phyloP scores from a whole-genome alignment of 345 rosid species.

The Boechera retrofracta region DNA sequence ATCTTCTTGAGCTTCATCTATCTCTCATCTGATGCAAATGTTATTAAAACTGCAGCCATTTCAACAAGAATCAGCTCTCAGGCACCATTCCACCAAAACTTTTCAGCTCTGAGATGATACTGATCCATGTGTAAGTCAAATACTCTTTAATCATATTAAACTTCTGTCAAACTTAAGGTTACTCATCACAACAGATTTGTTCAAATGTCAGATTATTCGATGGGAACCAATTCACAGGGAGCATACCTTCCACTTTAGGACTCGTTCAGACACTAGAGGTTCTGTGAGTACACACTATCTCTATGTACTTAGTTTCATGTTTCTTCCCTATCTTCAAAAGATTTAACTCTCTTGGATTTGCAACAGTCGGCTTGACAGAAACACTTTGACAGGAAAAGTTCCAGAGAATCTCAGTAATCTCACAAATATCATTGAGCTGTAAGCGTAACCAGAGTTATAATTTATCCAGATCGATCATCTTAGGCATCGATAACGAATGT shows the following conservation, averaged over 20 bases:
- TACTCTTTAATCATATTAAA: neutral
- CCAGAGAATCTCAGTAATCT: conserved; percentile 81
- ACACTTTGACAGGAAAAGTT: conserved; percentile 62
- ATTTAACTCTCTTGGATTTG: conserved; percentile 36
- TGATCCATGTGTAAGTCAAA: conserved; percentile 85
- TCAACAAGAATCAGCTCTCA: conserved; percentile 91
- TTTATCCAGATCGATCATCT: neutral
- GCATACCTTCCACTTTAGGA: conserved; percentile 73
- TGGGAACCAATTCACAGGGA: conserved; percentile 71
- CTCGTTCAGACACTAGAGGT: conserved; percentile 84
- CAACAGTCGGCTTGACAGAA: conserved; percentile 96
- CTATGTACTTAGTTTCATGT: neutral
- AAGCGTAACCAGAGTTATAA: conserved; percentile 42
- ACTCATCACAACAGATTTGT: conserved; percentile 22
- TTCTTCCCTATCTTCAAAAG: conserved; percentile 3
- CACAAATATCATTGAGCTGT: conserved; percentile 74
- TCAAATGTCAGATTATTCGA: conserved; percentile 66
- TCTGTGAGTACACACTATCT: conserved; percentile 71
- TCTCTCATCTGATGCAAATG: conserved; percentile 24
- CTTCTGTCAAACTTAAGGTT: neutral
- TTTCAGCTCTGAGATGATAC: conserved; percentile 73
- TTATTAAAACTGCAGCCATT: conserved; percentile 63
- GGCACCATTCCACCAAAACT: conserved; percentile 70
- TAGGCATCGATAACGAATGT: conserved; percentile 9
- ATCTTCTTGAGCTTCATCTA: conserved; percentile 5